Base-by-base conservation (phyloP, 1,139 yeast genomes). In the Pichia sp. region DNA sequence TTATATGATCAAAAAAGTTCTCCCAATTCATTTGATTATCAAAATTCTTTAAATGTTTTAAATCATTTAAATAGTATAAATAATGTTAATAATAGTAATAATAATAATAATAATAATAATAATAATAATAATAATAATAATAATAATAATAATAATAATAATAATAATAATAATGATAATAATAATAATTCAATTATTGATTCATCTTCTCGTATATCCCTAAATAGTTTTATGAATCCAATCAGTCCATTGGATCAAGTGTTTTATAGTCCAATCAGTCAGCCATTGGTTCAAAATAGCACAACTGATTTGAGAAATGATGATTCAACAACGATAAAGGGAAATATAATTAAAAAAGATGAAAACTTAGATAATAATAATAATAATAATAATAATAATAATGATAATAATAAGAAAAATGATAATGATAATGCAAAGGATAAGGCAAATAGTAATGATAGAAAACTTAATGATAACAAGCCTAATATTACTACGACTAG, bases 151-250 rank as follows among this genome's bases (percentile, higher is more conserved):
- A 26, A 26, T 26, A 26, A 26, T 26, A 26, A 26, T 26, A 26
- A 26, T 26, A 26, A 26, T 26, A 26, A 26, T 26, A 26, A 26
- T 26, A 26, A 26, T 23, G 23, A 32, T 23, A 22, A 23, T 8
- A 11, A 11, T 9, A 32, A 11, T 23, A 22, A 10, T 23, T 16
- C 35, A 9, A 7, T 9, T 6, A 22, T 32, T 22, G 35, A 32
- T 11, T 29, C 29, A 28, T 27, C n/a, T n/a, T 9, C 43, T 20
- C 35, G 41, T 4, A 25, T 44, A 24, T 30, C 43, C 10, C 24
- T 40, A n/a, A 27, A 36, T 10, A 37, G 30, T 11, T 40, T 40
- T 29, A 44, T 44, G 35, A 37, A 40, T 25, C 43, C 43, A 4
- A 12, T 35, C 3, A n/a, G 30, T 11, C 25, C 37, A n/a, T 26